Conservation (phyloP, 2,329 filamentous ascomycete genomes). For the Moelleriella libera region DNA sequence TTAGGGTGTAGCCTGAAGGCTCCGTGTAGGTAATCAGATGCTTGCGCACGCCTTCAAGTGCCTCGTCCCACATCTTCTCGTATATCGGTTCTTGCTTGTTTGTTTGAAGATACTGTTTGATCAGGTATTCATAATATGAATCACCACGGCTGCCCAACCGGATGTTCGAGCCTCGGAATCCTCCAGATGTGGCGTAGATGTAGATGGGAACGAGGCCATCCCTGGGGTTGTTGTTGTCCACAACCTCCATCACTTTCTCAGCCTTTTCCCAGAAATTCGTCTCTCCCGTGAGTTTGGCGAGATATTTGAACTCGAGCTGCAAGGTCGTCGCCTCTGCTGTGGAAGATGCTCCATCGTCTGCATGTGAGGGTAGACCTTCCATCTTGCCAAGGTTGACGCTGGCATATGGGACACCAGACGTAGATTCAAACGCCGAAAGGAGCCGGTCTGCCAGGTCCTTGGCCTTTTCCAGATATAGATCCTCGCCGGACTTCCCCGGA, state of each 20-base stretch:
- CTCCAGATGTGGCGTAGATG: constrained; percentile 64
- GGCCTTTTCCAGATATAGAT: constrained; percentile 91
- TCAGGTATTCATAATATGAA: constrained; percentile 97
- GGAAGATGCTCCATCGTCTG: constrained; percentile 75
- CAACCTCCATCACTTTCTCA: constrained; percentile 81
- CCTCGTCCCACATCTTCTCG: constrained; percentile 83
- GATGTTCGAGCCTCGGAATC: constrained; percentile 75
- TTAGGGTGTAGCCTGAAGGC: constrained; percentile 68
- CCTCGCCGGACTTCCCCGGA: constrained; percentile 61
- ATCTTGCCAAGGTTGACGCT: constrained; percentile 76
- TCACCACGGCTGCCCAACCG: constrained; percentile 87
- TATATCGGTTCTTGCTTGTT: constrained; percentile 76
- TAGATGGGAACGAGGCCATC: constrained; percentile 89
- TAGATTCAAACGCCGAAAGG: constrained; percentile 74
- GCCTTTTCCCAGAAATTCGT: constrained; percentile 82
- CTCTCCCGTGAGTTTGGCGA: constrained; percentile 89
- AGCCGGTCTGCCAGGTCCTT: constrained; percentile 83
- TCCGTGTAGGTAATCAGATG: constrained; percentile 83
- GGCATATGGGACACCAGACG: constrained; percentile 76
- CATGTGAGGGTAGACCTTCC: constrained; percentile 66
- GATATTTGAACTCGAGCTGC: constrained; percentile 94
- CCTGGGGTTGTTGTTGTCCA: constrained; percentile 66
- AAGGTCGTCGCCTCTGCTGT: constrained; percentile 87
- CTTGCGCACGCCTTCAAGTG: constrained; percentile 74
- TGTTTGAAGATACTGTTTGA: constrained; percentile 96